phyloP scores from a whole-genome alignment of 176 grass and related monocot genomes.

The Dactylis glomerata region DNA sequence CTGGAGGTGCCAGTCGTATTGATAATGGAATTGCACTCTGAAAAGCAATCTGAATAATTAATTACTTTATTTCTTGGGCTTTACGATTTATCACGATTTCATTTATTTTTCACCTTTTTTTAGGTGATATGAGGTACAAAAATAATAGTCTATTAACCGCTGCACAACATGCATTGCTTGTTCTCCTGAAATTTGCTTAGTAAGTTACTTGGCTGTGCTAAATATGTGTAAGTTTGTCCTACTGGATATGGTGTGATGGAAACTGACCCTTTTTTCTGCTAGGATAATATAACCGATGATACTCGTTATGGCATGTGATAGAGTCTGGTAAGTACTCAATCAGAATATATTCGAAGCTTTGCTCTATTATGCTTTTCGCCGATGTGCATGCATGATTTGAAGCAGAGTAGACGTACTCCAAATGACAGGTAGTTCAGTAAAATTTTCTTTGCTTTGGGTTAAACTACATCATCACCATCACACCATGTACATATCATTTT shows the following conservation, averaged over 20 bases:
- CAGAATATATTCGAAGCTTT: neutral
- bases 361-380: conserved; percentile 7
- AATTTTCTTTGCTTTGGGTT: conserved; percentile 4
- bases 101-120: conserved; percentile 15
- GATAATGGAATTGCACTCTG: conserved; percentile 26
- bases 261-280: neutral
- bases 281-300: conserved; percentile 34
- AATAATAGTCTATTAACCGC: neutral
- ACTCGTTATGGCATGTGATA: conserved; percentile 52
- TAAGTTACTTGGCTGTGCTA: conserved; percentile 18
- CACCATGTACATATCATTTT: neutral
- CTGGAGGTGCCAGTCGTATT: conserved; percentile 17
- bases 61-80: neutral
- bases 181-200: conserved; percentile 32
- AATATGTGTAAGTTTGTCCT: conserved; percentile 2
- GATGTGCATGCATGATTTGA: neutral
- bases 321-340: conserved; percentile 47
- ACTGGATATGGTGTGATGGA: neutral
- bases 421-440: neutral
- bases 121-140: conserved; percentile 43
- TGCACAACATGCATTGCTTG: conserved; percentile 21
- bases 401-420: neutral
- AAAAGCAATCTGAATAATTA: conserved; percentile 32
- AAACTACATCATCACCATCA: neutral
- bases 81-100: neutral